Evolutionary conservation across 805 yeast genomes (phyloP).

Genomic region (Saccharomycopsis sp.): DNA sequence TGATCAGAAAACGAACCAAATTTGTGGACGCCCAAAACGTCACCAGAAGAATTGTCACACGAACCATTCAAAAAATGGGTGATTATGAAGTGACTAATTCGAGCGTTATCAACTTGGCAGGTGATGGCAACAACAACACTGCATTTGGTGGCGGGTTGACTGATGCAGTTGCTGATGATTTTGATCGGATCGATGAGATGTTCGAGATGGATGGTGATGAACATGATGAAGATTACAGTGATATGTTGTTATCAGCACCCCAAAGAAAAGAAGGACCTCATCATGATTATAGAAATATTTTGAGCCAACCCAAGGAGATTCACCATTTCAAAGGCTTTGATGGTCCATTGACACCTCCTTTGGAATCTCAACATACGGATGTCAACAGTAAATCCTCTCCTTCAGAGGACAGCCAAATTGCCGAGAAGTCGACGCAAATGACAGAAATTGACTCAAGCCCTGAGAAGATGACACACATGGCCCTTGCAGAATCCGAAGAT

Average conservation of each 20-base stretch:
- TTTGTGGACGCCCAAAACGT: slow-evolving; percentile 16
- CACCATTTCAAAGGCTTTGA: slow-evolving; percentile 20
- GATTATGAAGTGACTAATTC: slow-evolving; percentile 20
- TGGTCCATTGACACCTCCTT: slow-evolving; percentile 1
- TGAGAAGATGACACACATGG: no score
- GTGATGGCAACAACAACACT: not conserved
- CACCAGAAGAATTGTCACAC: slow-evolving; percentile 16
- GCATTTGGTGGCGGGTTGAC: no score
- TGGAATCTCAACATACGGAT: no score
- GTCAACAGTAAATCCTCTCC: no score
- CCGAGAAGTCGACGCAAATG: no score
- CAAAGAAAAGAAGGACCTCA: no score
- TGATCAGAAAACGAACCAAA: slow-evolving; percentile 15
- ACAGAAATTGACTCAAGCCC: no score
- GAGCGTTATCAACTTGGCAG: slow-evolving; percentile 14
- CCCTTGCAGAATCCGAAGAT: no score
- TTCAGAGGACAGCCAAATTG: no score
- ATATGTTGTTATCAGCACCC: no score
- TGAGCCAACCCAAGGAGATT: not conserved
- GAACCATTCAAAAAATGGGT: slow-evolving; percentile 17
- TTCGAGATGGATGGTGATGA: slow-evolving; percentile 16
- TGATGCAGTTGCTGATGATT: slow-evolving; percentile 9
- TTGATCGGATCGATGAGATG: slow-evolving; percentile 11
- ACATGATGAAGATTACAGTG: no score
- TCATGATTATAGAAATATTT: slow-evolving; percentile 1